These are phyloP conservation scores for Talaromyces sp. DNA, from an alignment of 2,329 filamentous ascomycete species.

Conservation along the genomic window DNA sequence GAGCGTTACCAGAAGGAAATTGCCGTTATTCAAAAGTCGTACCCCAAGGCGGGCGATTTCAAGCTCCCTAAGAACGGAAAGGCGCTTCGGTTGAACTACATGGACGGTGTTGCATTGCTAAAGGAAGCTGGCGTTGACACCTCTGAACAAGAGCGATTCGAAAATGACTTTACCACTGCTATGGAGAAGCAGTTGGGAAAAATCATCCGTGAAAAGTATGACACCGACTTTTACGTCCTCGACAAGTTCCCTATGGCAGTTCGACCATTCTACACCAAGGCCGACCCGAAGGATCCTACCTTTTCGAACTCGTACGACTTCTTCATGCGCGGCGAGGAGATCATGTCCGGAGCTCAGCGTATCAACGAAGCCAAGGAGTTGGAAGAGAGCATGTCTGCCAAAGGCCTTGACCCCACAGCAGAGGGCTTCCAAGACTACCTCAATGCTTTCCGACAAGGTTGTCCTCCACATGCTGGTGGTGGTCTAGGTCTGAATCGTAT, in stretches of 20 bases:
- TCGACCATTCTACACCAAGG: constrained; percentile 88
- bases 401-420: constrained; percentile 54
- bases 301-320: constrained; percentile 66
- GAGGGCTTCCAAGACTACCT: constrained; percentile 61
- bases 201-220: constrained; percentile 80
- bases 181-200: constrained; percentile 69
- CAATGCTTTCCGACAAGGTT: constrained; percentile 59
- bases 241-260: constrained; percentile 92
- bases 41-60: constrained; percentile 47
- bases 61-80: constrained; percentile 45
- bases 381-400: constrained; percentile 52
- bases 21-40: constrained; percentile 43
- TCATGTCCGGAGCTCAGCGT: constrained; percentile 63
- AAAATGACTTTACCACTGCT: constrained; percentile 43
- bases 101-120: constrained; percentile 43
- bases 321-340: constrained; percentile 67
- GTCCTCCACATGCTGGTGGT: constrained; percentile 60
- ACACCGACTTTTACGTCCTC: constrained; percentile 92
- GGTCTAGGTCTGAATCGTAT: constrained; percentile 62
- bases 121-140: constrained; percentile 47
- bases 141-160: constrained; percentile 43
- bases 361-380: constrained; percentile 58
- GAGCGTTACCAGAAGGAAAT: constrained; percentile 41
- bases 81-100: constrained; percentile 45
- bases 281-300: constrained; percentile 60